A percentile compares a stretch with the other conserved stretches of the same genome.
Evolutionary conservation across 495 filamentous ascomycete genomes (phyloP).

Genomic region (Lentithecium fluviatile): DNA sequence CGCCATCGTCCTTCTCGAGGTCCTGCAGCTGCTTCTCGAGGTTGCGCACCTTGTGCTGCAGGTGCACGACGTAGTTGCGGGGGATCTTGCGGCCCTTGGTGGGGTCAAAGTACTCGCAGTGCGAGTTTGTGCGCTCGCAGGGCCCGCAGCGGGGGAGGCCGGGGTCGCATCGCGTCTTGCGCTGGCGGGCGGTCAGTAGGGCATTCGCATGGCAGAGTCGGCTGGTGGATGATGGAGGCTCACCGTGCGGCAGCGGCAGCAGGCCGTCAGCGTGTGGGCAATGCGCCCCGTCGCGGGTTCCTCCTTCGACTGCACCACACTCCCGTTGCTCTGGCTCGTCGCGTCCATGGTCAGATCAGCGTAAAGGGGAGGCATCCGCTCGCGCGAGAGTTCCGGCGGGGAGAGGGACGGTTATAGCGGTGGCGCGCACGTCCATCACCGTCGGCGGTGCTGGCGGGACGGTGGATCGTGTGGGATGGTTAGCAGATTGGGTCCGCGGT

Average conservation of each 20-base stretch:
- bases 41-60: constrained; percentile 75
- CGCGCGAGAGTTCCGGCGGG: constrained; percentile 2
- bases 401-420: constrained; percentile 8
- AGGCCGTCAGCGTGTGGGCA: constrained; percentile 67
- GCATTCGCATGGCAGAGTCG: not conserved
- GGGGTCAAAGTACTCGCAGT: constrained; percentile 91
- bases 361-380: not conserved
- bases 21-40: constrained; percentile 71
- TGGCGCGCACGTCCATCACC: constrained; percentile 24
- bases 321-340: constrained; percentile 3
- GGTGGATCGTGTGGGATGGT: not conserved
- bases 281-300: constrained; percentile 48
- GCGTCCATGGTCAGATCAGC: constrained; percentile 17
- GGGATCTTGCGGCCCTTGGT: constrained; percentile 73
- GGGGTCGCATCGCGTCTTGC: constrained; percentile 92
- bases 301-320: constrained; percentile 29
- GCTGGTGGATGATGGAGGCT: constrained; percentile 34
- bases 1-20: constrained; percentile 61
- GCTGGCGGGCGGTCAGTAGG: constrained; percentile 53
- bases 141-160: constrained; percentile 86
- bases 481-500: too few species aligned
- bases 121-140: constrained; percentile 83
- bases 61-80: constrained; percentile 80
- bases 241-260: constrained; percentile 82
- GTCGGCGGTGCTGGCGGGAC: not conserved